Base-by-base conservation (phyloP, 139 green algal genomes). In the Tetraselmis striata region DNA sequence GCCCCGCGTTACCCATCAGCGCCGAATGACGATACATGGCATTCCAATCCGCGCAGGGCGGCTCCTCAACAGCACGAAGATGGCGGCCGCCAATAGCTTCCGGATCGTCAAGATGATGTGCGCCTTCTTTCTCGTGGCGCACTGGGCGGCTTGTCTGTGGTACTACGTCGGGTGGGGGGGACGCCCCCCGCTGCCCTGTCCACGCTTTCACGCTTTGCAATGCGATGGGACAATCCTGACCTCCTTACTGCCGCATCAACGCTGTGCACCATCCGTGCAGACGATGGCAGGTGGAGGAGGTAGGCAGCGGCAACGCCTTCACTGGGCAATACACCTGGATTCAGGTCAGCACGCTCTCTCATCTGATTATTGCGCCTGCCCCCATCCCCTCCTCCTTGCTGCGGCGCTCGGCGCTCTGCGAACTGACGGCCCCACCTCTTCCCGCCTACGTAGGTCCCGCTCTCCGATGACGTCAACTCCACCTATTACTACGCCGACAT, bases 81-180 rank as follows among this genome's bases (percentile, higher is more conserved):
- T 67, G 18, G 77, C 77, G 2, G 77, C 29, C 32, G 77, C 77
- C 2, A 80, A 80, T n/a, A n/a, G 23, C 27, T 80, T 80, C 77
- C 77, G 77, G 27, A 80, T 80, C 29, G 77, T 80, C 77, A 80
- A 80, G 28, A 23, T 80, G 28, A 31, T 80, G 31, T 80, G 77
- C 18, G 77, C 23, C 27, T 80, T 80, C 77, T 31, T 32, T 31
- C 77, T 80, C 2, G 31, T 80, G 23, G 32, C 77, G 5, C 77
- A 80, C 29, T 80, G 77, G 77, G 32, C 32, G 2, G 77, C 77
- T 18, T 80, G 77, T 32, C 29, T 80, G 77, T 80, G 77, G 77
- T 80, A 80, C 77, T 80, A 59, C 28, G 32, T 80, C 77, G 77
- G 77, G 45, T 67, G n/a, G n/a, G n/a, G n/a, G n/a, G n/a, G n/a